Conservation (phyloP, 2,329 filamentous ascomycete genomes). For the Colletotrichum sp. region DNA sequence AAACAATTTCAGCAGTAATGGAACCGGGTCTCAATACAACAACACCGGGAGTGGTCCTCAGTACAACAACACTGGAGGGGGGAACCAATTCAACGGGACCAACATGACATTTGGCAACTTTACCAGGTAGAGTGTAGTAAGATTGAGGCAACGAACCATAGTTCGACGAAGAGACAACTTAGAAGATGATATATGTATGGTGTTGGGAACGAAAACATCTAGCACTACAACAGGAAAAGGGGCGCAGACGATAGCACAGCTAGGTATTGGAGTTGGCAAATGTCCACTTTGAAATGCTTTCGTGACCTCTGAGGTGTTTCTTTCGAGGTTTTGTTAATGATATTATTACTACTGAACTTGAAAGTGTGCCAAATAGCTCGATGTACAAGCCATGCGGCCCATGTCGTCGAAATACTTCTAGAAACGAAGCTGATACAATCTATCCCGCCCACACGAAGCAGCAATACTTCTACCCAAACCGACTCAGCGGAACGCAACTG, state of each 20-base stretch:
- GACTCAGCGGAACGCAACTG: not conserved
- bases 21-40: not conserved
- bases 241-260: no score
- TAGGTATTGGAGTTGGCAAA: not conserved
- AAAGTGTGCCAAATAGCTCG: not conserved
- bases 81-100: not conserved
- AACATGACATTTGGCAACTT: not conserved
- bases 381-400: not conserved
- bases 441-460: not conserved
- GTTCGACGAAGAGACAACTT: not conserved
- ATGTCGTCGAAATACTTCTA: not conserved
- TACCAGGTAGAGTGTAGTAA: not conserved
- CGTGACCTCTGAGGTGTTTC: not conserved
- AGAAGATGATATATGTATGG: not conserved
- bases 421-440: not conserved
- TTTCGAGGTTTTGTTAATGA: not conserved
- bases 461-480: not conserved
- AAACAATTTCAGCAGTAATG: not conserved
- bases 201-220: not conserved
- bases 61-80: not conserved
- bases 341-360: not conserved
- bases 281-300: not conserved
- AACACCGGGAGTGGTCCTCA: not conserved
- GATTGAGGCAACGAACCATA: rapidly evolving
- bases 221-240: no score